phyloP scores from a whole-genome alignment of 257 asterid species.

The Nicotiana tomentosiformis region DNA sequence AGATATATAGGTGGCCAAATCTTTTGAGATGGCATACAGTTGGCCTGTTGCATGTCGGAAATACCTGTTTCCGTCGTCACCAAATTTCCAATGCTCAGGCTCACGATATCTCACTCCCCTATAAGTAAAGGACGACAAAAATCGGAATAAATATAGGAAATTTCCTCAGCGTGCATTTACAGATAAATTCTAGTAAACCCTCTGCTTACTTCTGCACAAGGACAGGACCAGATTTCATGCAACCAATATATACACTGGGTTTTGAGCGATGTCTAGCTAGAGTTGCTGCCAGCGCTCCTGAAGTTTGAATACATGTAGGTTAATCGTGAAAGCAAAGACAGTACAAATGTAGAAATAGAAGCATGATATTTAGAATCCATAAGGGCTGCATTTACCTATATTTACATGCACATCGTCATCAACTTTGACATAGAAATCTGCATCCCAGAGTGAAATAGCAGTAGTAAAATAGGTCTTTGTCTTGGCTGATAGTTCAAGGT shows the following conservation, averaged over 20 bases:
- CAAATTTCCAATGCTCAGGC: constrained; percentile 93
- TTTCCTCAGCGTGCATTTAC: background rate
- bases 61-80: constrained; percentile 77
- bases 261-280: constrained; percentile 45
- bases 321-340: background rate
- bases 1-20: constrained; percentile 76
- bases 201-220: constrained; percentile 40
- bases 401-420: constrained; percentile 88
- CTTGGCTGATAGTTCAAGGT: constrained; percentile 82
- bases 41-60: constrained; percentile 96
- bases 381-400: constrained; percentile 38
- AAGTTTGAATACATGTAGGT: background rate
- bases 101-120: constrained; percentile 89
- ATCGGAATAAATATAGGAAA: background rate
- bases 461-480: constrained; percentile 70
- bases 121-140: background rate
- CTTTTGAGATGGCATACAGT: constrained; percentile 77
- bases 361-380: background rate
- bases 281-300: constrained; percentile 52
- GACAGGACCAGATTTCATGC: constrained; percentile 69
- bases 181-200: background rate
- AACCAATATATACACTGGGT: constrained; percentile 51
- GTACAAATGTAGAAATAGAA: background rate
- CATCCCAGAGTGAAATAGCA: constrained; percentile 77
- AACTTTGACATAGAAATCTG: constrained; percentile 82